phyloP scores from a whole-genome alignment of 257 asterid species.

The Penstemon eatonii region DNA sequence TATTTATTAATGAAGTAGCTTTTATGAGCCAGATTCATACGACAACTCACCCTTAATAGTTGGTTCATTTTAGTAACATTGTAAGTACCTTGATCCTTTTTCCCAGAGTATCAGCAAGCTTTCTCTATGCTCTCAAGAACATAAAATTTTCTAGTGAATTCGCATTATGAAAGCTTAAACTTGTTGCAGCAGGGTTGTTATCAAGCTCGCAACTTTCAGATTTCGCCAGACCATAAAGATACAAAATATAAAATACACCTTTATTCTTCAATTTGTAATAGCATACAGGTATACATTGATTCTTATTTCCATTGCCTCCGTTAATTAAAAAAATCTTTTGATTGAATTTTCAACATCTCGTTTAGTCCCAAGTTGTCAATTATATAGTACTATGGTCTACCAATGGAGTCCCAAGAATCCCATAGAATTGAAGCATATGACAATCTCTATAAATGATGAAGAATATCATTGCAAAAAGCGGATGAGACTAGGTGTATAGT shows the following conservation, averaged over 20 bases:
- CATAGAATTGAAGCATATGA: neutral
- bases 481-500: neutral
- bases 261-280: conserved; percentile 16
- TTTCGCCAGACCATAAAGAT: neutral
- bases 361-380: conserved; percentile 2
- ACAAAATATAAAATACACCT: conserved; percentile 1
- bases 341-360: conserved; percentile 6
- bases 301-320: conserved; percentile 1
- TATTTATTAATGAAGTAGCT: neutral
- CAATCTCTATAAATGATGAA: conserved; percentile 3
- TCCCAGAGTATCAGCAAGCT: conserved; percentile 7
- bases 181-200: conserved; percentile 5
- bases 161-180: conserved; percentile 10
- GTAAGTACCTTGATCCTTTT: neutral
- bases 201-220: conserved; percentile 16
- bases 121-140: neutral
- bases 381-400: neutral
- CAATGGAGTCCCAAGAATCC: conserved; percentile 1
- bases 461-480: conserved; percentile 8
- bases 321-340: neutral
- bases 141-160: conserved; percentile 4
- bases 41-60: conserved; percentile 3
- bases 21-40: neutral
- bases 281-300: neutral
- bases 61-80: too few species aligned